Evolutionary conservation across 495 filamentous ascomycete species (phyloP), one percentile per base, ranked within the genome.

Genomic region (Podospora bellae-mahoneyi): DNA sequence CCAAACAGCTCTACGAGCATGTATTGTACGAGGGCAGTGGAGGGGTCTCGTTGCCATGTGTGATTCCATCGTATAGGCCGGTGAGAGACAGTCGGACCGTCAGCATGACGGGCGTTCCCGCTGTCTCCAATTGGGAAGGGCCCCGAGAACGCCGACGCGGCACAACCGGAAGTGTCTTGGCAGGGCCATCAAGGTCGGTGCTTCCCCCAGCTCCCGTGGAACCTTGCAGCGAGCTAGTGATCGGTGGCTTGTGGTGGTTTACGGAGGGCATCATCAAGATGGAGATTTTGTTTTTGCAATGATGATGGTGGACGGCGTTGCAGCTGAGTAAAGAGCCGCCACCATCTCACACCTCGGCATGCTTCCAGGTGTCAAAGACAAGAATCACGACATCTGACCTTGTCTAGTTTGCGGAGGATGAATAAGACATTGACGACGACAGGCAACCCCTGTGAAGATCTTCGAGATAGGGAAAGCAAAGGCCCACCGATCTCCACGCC

Each of bases 111-210:
- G 60, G 60, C 60, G 60, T 62, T 30, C 60, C 60, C 60, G 26
- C 27, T 62, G 59, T 27, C 27, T 32, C 27, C 59, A 28, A 28
- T 28, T 61, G 16, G 28, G 28, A 61, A 61, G 59, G 59, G 26
- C 23, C 28, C 59, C 59, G 59, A 61, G 18, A 48, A 26, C 59
- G 28, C 59, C 20, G 27, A 61, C 27, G 20, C 59, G 59, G 59
- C 23, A 27, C 23, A 27, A 61, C 20, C 23, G 59, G 28, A 27
- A 5, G 27, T 18, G 28, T 18, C 59, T 61, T 61, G 59, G 59
- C 59, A 61, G 59, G 59, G 59, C 20, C 59, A 27, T 58, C 55
- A 58, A 58, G 59, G 59, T 61, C 59, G 32, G 28, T 61, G 59
- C 59, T 61, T 58, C 59, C 28, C 28, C 28, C 23, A 16, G 59